Evolutionary conservation across 2,329 filamentous ascomycete genomes (phyloP), one percentile per base, ranked within the genome.

Genomic region (Venturia nashicola): DNA sequence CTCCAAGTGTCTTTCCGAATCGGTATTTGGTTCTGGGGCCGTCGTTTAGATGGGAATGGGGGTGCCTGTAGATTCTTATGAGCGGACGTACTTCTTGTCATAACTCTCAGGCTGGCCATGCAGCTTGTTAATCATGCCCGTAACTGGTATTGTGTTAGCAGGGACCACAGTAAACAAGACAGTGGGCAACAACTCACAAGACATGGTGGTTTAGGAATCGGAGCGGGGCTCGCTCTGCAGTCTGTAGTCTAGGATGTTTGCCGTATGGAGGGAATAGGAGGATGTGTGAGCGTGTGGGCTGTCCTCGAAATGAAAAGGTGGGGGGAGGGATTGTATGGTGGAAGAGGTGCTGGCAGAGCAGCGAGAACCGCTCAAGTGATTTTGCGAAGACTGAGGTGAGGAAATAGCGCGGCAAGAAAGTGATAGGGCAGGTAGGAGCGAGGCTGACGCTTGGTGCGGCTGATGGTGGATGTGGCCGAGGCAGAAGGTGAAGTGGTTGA

Each of bases 31-130:
- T 81, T 77, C 90, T 94, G 74, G 63, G 68, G 20, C 12, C 34
- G 40, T 43, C 12, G 32, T 61, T 51, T 63, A 61, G 65, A 44
- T 36, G 46, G 46, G 46, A 44, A 61, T 46, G 20, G 51, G 48
- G 20, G 61, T 42, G 20, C 20, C 46, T 44, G 59, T 42, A 61
- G 34, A 46, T 60, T 43, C 51, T 61, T 43, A 59, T 27, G 61
- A 42, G 62, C 48, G 59, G 65, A 72, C 80, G 72, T 79, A 95
- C 90, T 99, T 99, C 79, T 96, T 96, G 75, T 97, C 94, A 81
- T 99, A 99, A 80, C 91, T 97, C 70, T 96, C 91, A 70, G 93
- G 93, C 80, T 97, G 93, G 76, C 92, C 91, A 72, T 95, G 90
- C 72, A 97, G 88, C 84, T 93, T 91, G 80, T 93, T 96, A 72